Base-by-base conservation (phyloP, 2,329 filamentous ascomycete genomes). In the Bretziella fagacearum region DNA sequence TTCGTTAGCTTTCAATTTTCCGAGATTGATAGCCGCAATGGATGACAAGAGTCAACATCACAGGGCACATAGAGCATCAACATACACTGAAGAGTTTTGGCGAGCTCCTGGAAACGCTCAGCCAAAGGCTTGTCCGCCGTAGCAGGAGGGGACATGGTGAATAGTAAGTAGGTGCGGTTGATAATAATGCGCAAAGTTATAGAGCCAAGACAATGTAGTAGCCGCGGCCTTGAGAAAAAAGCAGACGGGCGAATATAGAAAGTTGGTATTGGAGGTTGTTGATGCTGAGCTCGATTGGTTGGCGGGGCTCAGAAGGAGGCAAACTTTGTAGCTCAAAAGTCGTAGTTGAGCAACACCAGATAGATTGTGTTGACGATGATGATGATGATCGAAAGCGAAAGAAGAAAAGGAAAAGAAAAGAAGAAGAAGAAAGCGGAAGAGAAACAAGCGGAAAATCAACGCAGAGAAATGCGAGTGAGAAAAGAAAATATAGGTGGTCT, bases 31-130 rank as follows among this genome's bases (percentile, higher is more conserved):
- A 37, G 13, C 27, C 13, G 48, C 22, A 25, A 26, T 17, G 15
- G 32, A 18, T 42, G 39, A n/a, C n/a, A n/a, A n/a, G n/a, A n/a
- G n/a, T n/a, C n/a, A n/a, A n/a, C n/a, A n/a, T 23, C 10, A 20
- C 17, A 5, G 18, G 25, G 20, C 17, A 10, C 25, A 23, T 10
- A 35, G 23, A 26, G 27, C 36, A 29, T 40, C 61, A 61, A 77
- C 67, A 63, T 77, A 81, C 89, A 98, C 70, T 96, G 91, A 55
- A 96, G 71, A 39, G 87, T 96, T 64, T 93, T 79, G 55, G 81
- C 86, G 55, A 96, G 72, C 56, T 74, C 70, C 57, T 84, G 65
- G 51, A 94, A 67, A 59, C 86, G 75, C 68, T 91, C 78, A 59
- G 68, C 65, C 57, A 91, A 69, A 61, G 84, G 79, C 63, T 81